phyloP scores from a whole-genome alignment of 2,329 filamentous ascomycete genomes.

The Diaporthe sp. region DNA sequence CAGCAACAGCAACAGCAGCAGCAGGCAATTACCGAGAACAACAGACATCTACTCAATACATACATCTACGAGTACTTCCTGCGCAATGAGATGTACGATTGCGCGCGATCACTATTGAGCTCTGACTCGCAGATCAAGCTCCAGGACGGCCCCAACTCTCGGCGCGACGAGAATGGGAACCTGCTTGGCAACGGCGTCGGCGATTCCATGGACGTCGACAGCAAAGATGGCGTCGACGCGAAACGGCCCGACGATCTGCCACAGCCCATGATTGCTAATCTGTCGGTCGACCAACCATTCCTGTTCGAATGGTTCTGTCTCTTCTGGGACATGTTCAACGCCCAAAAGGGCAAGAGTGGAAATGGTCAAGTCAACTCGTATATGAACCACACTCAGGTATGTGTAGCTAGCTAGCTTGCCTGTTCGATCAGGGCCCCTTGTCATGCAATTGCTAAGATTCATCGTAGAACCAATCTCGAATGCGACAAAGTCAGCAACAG shows the following conservation, averaged over 20 bases:
- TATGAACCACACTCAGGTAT: conserved; percentile 85
- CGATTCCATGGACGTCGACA: conserved; percentile 85
- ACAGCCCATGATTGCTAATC: conserved; percentile 75
- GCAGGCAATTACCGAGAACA: conserved; percentile 58
- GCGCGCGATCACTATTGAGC: conserved; percentile 80
- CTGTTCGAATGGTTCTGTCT: conserved; percentile 98
- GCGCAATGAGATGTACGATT: conserved; percentile 85
- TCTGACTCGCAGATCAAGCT: conserved; percentile 76
- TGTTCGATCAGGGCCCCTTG: conserved; percentile 37
- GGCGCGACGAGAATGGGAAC: conserved; percentile 77
- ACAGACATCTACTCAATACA: conserved; percentile 77
- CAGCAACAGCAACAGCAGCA: conserved; percentile 56
- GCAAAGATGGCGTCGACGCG: conserved; percentile 79
- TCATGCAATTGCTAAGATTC: conserved; percentile 42
- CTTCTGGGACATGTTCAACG: conserved; percentile 96
- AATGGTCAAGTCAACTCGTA: conserved; percentile 79
- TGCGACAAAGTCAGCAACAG: conserved; percentile 82
- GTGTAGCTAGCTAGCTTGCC: conserved; percentile 42
- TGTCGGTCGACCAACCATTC: conserved; percentile 80
- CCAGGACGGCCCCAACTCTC: conserved; percentile 77
- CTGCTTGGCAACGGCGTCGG: conserved; percentile 75
- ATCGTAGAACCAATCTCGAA: conserved; percentile 72
- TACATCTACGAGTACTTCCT: conserved; percentile 95
- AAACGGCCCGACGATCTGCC: conserved; percentile 87
- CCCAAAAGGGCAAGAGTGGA: conserved; percentile 78